Percentiles rank a stretch among this genome's conserved stretches.
phyloP scores from a whole-genome alignment of 1,284 basidiomycete species.

The Sporisorium exsertum region DNA sequence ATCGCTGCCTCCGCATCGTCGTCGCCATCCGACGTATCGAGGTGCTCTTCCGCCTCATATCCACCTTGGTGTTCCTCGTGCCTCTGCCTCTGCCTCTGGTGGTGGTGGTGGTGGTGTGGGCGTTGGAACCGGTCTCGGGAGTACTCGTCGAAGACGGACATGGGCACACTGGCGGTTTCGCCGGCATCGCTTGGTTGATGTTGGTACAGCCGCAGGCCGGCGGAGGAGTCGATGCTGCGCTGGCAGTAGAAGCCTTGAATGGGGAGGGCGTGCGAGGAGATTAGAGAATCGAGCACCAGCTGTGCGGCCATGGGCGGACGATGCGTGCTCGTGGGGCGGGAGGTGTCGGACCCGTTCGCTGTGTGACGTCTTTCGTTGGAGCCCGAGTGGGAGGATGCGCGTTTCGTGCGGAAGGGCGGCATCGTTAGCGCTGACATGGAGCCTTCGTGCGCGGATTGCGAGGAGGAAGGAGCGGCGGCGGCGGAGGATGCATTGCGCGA shows the following conservation, averaged over 20 bases:
- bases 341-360: too few relatives aligned
- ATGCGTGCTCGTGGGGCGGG: too few relatives aligned
- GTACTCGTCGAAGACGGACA: neutral
- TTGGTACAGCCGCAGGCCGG: neutral
- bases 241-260: constrained; percentile 47
- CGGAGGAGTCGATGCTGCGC: neutral
- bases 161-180: neutral
- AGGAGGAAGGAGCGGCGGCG: too few relatives aligned
- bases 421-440: neutral
- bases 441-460: too few relatives aligned
- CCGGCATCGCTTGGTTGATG: neutral
- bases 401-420: neutral
- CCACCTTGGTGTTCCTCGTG: too few relatives aligned
- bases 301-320: neutral
- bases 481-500: too few relatives aligned
- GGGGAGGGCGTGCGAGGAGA: constrained; percentile 36
- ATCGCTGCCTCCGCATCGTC: neutral
- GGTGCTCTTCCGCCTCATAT: constrained; percentile 3
- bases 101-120: neutral
- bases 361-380: neutral
- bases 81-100: too few relatives aligned
- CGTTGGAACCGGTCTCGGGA: neutral
- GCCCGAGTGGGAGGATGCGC: too few relatives aligned
- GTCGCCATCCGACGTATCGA: neutral
- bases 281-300: constrained; percentile 39